Conservation (phyloP, 179 eudicot species). For the Nepenthes alata region DNA sequence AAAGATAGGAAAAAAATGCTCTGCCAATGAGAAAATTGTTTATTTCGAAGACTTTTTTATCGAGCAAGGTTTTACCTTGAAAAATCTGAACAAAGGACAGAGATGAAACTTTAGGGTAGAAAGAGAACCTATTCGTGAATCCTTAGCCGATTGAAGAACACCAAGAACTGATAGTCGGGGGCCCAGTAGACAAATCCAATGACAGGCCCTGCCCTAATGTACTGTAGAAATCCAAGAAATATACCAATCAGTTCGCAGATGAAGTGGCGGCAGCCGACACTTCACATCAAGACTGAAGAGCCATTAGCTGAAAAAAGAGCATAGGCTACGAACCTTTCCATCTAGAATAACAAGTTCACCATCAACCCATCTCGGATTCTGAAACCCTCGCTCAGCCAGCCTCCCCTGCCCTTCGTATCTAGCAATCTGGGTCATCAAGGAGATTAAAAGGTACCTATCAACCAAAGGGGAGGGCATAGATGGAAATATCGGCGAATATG, state of each 20-base stretch:
- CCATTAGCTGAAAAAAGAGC: constrained; percentile 1
- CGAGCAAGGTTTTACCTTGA: not conserved
- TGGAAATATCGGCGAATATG: not conserved
- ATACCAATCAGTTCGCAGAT: not conserved
- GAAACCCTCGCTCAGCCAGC: constrained; percentile 80
- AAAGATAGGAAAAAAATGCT: no score
- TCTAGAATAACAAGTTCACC: constrained; percentile 96
- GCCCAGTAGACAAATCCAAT: constrained; percentile 96
- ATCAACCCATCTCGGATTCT: constrained; percentile 94
- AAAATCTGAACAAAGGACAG: not conserved
- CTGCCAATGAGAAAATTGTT: no score
- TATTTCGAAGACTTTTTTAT: no score
- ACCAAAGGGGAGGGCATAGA: not conserved
- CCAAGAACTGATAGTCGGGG: constrained; percentile 76
- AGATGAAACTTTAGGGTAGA: not conserved
- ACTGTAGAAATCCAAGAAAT: constrained; percentile 37
- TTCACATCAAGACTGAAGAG: not conserved
- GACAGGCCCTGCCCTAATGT: constrained; percentile 74
- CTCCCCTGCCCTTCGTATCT: constrained; percentile 97
- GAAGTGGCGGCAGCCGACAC: not conserved
- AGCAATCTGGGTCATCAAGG: constrained; percentile 49
- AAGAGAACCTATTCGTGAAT: constrained; percentile 34
- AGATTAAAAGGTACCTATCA: constrained; percentile 5
- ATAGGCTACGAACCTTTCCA: constrained; percentile 53
- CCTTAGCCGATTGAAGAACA: constrained; percentile 81